Evolutionary conservation across 768 basidiomycete species (phyloP).

Genomic region (Infundibulicybe gibba): DNA sequence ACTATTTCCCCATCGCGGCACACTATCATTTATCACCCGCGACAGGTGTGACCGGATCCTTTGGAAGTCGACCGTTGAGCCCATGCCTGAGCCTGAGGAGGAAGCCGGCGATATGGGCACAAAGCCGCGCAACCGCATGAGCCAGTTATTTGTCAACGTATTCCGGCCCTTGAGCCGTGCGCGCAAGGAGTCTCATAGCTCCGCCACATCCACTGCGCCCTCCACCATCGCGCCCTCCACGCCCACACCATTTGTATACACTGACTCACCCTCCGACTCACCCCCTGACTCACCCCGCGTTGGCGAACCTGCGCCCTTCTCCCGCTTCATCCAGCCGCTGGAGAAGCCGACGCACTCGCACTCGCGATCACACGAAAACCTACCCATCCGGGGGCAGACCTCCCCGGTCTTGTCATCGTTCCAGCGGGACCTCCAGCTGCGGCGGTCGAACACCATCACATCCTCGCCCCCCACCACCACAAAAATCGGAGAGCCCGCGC

Average conservation of each 20-base stretch:
- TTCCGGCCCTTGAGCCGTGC: constrained; percentile 43
- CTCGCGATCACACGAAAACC: constrained; percentile 22
- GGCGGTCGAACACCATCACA: constrained; percentile 3
- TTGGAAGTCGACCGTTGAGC: constrained; percentile 70
- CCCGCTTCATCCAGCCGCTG: constrained; percentile 16
- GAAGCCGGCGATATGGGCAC: constrained; percentile 23
- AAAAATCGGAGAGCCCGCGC: neutral
- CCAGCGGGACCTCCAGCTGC: neutral
- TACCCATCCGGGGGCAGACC: constrained; percentile 12
- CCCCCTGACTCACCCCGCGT: constrained; percentile 15
- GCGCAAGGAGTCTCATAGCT: constrained; percentile 33
- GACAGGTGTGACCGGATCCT: constrained; percentile 81
- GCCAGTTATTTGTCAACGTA: constrained; percentile 51
- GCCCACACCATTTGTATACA: constrained; percentile 4
- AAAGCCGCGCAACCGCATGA: constrained; percentile 41
- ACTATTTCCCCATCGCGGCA: neutral
- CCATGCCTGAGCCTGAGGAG: constrained; percentile 37
- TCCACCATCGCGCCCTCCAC: constrained; percentile 14
- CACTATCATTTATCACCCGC: neutral
- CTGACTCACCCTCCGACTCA: constrained; percentile 21
- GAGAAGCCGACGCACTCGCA: constrained; percentile 7
- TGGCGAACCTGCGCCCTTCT: constrained; percentile 15
- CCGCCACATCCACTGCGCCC: constrained; percentile 17
- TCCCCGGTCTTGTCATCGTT: constrained; percentile 1
- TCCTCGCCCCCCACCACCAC: neutral